phyloP scores from a whole-genome alignment of 768 basidiomycete genomes.

The Cyclocybe aegerita region DNA sequence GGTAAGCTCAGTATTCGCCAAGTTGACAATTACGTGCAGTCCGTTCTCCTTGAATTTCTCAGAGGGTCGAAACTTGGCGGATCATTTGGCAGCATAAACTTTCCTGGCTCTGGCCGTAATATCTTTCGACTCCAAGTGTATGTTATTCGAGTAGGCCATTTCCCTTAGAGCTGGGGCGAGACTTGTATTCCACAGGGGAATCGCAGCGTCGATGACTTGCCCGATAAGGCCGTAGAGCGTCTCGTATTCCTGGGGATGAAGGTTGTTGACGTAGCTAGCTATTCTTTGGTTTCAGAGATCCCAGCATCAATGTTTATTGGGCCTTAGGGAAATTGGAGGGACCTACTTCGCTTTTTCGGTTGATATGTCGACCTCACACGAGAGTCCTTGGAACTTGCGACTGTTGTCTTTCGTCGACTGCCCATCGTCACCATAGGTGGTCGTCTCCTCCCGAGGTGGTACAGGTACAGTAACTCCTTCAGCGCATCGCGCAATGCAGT shows the following conservation, averaged over 20 bases:
- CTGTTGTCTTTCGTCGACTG: slow-evolving; percentile 1
- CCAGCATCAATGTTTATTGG: no score
- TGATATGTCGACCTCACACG: slow-evolving; percentile 13
- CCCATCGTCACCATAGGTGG: background rate
- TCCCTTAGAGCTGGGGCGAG: background rate
- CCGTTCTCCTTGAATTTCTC: background rate
- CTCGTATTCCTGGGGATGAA: slow-evolving; percentile 22
- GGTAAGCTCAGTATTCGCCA: slow-evolving; percentile 25
- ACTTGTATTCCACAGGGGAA: slow-evolving; percentile 25
- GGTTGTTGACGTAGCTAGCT: slow-evolving; percentile 34
- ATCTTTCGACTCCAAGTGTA: background rate
- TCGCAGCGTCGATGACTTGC: slow-evolving; percentile 17
- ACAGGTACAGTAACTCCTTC: slow-evolving; percentile 11
- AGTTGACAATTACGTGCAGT: slow-evolving; percentile 21
- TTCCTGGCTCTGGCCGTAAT: background rate
- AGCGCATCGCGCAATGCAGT: slow-evolving; percentile 16
- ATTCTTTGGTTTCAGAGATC: slow-evolving; percentile 8
- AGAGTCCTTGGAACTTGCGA: slow-evolving; percentile 12
- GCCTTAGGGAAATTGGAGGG: background rate
- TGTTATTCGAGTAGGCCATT: no score
- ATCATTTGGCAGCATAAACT: background rate
- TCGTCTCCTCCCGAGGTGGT: background rate
- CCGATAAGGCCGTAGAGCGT: slow-evolving; percentile 21
- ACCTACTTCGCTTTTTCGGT: slow-evolving; percentile 16
- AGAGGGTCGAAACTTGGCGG: background rate